Evolutionary conservation across 148 eudicot species (phyloP), one percentile per base, ranked within the genome.

Genomic region (Arctostaphylos glauca): DNA sequence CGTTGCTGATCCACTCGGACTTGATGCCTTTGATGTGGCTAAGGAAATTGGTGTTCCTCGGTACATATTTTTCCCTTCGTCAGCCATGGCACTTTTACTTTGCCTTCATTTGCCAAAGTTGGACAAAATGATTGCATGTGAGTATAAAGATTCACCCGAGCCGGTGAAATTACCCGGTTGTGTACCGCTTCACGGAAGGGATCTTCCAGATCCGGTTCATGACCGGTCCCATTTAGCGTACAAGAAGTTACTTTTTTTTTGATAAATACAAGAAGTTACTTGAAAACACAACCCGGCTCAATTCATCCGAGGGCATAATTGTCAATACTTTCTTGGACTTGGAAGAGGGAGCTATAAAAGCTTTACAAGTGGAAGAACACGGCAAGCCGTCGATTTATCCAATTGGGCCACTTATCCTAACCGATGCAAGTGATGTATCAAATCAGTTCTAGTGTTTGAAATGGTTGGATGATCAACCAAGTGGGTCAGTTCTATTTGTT

Each of bases 391-490:
- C 55, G 2, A 68, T 89, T 76, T 87, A 85, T 72, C 83, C 91
- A 0, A 58, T 89, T 16, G 93, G 92, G 10, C 92, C 93, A 0
- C 58, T 88, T 6, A 48, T 86, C 31, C 84, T 74, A 25, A 60
- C 59, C 12, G 81, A 48, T 25, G 49, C 78, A 19, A 74, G 74
- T 18, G 2, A 15, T 6, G 70, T 19, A 15, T 70, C 2, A 2
- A 46, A 53, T 3, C 77, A 59, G 23, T 73, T 38, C 14, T 85
- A 74, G 13, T 90, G 89, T 64, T 47, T 85, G 47, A 74, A 23
- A 5, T 91, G 92, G 92, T 77, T 91, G 53, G 88, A 90, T 58
- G 73, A 72, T 55, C 94, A 92, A 83, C 92, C 94, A 19, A 5
- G 19, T 2, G 82, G 80, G 23, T 91, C 94, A 2, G 92, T 92